Evolutionary conservation across 768 basidiomycete genomes (phyloP).

Genomic region (Termitomyces sp.): DNA sequence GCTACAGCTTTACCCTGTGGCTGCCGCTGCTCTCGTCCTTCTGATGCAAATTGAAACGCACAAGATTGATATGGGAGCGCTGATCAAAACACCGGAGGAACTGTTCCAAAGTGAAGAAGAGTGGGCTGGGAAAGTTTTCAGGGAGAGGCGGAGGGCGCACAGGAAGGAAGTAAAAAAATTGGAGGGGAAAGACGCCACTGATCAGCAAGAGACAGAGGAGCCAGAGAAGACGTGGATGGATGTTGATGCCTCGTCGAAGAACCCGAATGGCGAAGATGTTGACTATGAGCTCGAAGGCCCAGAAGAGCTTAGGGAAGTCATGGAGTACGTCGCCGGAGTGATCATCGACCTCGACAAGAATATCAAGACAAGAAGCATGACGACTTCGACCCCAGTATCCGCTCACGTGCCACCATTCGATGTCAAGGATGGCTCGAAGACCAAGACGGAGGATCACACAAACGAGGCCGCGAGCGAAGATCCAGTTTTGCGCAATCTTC

Average conservation of each 20-base stretch:
- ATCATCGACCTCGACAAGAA: slow-evolving; percentile 42
- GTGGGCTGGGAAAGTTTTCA: slow-evolving; percentile 44
- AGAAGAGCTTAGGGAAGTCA: slow-evolving; percentile 49
- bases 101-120: slow-evolving; percentile 47
- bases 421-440: slow-evolving; percentile 1
- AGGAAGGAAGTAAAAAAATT: slow-evolving; percentile 10
- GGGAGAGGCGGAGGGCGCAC: slow-evolving; percentile 24
- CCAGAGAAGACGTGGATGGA: slow-evolving; percentile 30
- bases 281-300: slow-evolving; percentile 36
- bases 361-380: slow-evolving; percentile 13
- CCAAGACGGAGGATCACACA: background rate
- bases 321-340: slow-evolving; percentile 53
- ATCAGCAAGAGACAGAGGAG: slow-evolving; percentile 25
- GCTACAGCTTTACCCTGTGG: slow-evolving; percentile 38
- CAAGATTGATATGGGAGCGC: slow-evolving; percentile 50
- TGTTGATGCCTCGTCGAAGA: slow-evolving; percentile 23
- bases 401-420: background rate
- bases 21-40: slow-evolving; percentile 33
- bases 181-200: background rate
- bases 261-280: slow-evolving; percentile 8
- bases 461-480: slow-evolving; percentile 33
- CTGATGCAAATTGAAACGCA: slow-evolving; percentile 39
- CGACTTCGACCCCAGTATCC: slow-evolving; percentile 1
- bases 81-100: slow-evolving; percentile 45
- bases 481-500: slow-evolving; percentile 48